Percentiles rank a stretch among this genome's conserved stretches.
Evolutionary conservation across 2,329 filamentous ascomycete genomes (phyloP).

Genomic region (Juglanconis oblonga): DNA sequence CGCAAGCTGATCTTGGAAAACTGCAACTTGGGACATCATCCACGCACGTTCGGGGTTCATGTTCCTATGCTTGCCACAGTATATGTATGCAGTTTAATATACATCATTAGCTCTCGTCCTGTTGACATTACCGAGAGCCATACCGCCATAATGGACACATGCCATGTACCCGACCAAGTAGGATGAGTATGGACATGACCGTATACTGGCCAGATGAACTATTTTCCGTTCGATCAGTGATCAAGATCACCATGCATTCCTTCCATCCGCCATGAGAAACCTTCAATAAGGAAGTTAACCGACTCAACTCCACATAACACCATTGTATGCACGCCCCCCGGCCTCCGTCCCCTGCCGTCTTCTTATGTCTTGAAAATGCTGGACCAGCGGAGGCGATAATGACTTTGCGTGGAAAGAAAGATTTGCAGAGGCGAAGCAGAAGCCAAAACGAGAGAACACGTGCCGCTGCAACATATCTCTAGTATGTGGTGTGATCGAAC

Average conservation of each 20-base stretch:
- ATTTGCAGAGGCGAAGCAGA: background rate
- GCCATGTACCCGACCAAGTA: background rate
- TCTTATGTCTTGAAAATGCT: background rate
- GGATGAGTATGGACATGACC: background rate
- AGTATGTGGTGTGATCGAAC: background rate
- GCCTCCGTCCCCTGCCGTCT: too few species aligned
- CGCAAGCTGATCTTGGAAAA: too few species aligned
- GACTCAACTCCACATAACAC: background rate
- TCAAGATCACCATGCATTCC: too few species aligned
- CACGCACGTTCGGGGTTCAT: background rate
- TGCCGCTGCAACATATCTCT: conserved; percentile 10
- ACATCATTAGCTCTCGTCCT: background rate
- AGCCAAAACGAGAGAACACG: background rate
- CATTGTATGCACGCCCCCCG: background rate
- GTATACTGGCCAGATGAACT: background rate
- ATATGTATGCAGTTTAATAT: conserved; percentile 16
- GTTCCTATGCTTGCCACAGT: conserved; percentile 13
- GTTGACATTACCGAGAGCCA: background rate
- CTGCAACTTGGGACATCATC: background rate
- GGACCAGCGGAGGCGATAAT: background rate
- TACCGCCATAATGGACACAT: background rate
- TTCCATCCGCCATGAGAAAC: background rate
- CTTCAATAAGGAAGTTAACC: background rate
- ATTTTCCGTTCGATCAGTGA: too few species aligned
- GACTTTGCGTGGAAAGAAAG: background rate